Evolutionary conservation across 768 basidiomycete species (phyloP), one percentile per base, ranked within the genome.

Genomic region (Kwoniella sp.): DNA sequence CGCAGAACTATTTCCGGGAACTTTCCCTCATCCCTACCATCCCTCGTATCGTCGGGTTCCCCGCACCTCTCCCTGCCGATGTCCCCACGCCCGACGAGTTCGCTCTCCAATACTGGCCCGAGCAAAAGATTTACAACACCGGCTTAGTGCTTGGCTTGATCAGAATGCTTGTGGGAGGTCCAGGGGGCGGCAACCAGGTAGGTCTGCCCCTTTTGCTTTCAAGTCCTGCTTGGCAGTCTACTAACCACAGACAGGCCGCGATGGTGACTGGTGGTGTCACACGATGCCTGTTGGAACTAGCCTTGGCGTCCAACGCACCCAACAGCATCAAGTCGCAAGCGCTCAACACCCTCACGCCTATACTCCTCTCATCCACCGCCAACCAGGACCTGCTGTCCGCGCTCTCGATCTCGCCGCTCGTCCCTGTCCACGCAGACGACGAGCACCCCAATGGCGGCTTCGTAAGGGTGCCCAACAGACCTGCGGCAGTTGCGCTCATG

Each of bases 41-140:
- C 63, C 85, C 49, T 63, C 91, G 53, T 81, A 84, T 77, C 29
- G 70, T 78, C 28, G 74, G 76, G 36, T 78, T 77, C 59, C 76
- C 76, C 2, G 57, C 83, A 80, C 23, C 79, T 85, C 20, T 79
- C 86, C 37, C 83, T 82, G 39, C 90, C 84, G 26, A 79, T 82
- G 25, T 80, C 78, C 39, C 66, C 2, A 63, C 75, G 3, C 74
- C 77, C 15, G 69, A 95, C 70, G 86, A 88, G 57, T 98, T 96
- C 73, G 86, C 91, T 1, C 76, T 96, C 38, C 95, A 99, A 70
- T 90, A 90, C 73, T 99, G 95, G 95, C 89, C 92, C 60, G 80
- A 84, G 34, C 87, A 90, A 71, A 99, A 98, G 73, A 75, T 80
- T n/a, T 75, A 80, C 20, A 96, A 95, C 66, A 83, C 84, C 1